A percentile compares a stretch with the other conserved stretches of the same genome.
Conservation (phyloP, 768 basidiomycete genomes). For the Collybiopsis confluens region DNA sequence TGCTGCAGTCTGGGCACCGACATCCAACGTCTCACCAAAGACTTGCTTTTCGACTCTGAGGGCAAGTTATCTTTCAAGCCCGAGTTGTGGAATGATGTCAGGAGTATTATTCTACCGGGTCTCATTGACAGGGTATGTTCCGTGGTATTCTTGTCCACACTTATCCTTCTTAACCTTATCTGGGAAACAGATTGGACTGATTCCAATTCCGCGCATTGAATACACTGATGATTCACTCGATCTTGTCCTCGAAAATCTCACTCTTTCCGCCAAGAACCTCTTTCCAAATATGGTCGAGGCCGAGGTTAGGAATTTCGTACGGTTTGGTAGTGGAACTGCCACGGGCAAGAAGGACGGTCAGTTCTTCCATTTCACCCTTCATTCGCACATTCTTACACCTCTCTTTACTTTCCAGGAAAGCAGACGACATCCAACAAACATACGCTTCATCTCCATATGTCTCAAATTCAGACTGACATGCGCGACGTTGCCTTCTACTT, state of each 20-base stretch:
- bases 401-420: constrained; percentile 22
- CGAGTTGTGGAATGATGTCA: constrained; percentile 83
- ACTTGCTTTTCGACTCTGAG: constrained; percentile 78
- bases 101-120: constrained; percentile 75
- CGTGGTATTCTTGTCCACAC: neutral
- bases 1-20: constrained; percentile 51
- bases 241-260: constrained; percentile 90
- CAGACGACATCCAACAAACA: constrained; percentile 45
- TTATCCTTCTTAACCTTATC: neutral
- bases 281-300: constrained; percentile 76
- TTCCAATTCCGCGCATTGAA: constrained; percentile 92
- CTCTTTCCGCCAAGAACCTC: constrained; percentile 81
- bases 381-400: neutral
- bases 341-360: constrained; percentile 2
- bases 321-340: constrained; percentile 39
- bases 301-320: constrained; percentile 78
- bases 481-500: constrained; percentile 92
- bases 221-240: constrained; percentile 87
- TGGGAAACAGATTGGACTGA: constrained; percentile 53
- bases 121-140: constrained; percentile 64
- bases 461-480: constrained; percentile 92
- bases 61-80: constrained; percentile 87
- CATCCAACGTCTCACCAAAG: constrained; percentile 57
- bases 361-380: neutral
- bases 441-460: constrained; percentile 68